These are phyloP conservation scores for Bidens hawaiensis DNA, from an alignment of 140 eudicot species.

Conservation along the genomic window DNA sequence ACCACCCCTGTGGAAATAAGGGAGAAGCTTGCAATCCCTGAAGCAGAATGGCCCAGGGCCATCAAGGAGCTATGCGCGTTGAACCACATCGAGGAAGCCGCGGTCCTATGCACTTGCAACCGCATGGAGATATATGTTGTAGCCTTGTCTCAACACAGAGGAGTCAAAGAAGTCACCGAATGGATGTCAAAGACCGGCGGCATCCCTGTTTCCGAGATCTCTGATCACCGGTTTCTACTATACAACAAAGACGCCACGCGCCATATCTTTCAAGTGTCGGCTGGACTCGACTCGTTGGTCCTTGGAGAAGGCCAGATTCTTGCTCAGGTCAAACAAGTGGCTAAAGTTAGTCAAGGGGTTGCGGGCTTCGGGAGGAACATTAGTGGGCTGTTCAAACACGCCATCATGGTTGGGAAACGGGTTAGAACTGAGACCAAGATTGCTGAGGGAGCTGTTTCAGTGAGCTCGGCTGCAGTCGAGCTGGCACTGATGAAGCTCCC, in stretches of 20 bases:
- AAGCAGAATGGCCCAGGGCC: conserved; percentile 86
- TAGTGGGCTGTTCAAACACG: conserved; percentile 91
- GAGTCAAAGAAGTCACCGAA: too few species aligned
- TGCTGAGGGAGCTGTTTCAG: conserved; percentile 91
- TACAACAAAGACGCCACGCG: conserved; percentile 87
- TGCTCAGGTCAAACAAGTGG: conserved; percentile 94
- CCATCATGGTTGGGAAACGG: conserved; percentile 85
- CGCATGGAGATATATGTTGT: too few species aligned
- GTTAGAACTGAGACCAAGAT: conserved; percentile 81
- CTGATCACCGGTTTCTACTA: conserved; percentile 83
- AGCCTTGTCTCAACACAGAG: too few species aligned
- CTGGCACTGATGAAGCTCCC: conserved; percentile 94
- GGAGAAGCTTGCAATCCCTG: too few species aligned
- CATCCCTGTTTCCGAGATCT: conserved; percentile 71
- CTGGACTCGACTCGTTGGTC: conserved; percentile 90
- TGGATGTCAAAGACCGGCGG: conserved; percentile 95
- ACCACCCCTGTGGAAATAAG: too few species aligned
- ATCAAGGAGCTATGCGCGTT: conserved; percentile 21
- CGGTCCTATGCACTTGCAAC: too few species aligned
- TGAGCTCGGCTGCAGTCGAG: conserved; percentile 95
- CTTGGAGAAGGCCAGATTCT: conserved; percentile 97
- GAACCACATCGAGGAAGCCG: too few species aligned
- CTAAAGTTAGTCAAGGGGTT: conserved; percentile 29
- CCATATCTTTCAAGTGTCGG: conserved; percentile 90
- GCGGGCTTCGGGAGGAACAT: conserved; percentile 89